A percentile compares a stretch with the other conserved stretches of the same genome.
These are phyloP conservation scores for Blumeria graminis DNA, from an alignment of 2,329 filamentous ascomycete species.

Conservation along the genomic window DNA sequence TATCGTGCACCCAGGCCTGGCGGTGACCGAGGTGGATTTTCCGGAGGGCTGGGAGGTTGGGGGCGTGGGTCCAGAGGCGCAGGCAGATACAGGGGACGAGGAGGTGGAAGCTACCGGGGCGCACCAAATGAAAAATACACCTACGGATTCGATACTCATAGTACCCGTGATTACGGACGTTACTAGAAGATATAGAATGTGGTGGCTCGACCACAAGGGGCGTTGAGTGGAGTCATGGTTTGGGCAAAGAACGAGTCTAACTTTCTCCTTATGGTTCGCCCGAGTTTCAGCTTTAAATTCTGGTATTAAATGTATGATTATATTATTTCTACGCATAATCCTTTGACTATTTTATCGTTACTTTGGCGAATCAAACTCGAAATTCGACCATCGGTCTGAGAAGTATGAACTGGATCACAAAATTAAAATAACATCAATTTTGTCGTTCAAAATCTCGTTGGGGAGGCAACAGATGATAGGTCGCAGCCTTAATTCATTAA, in stretches of 20 bases:
- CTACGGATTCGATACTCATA: conserved; percentile 5
- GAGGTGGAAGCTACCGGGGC: conserved; percentile 1
- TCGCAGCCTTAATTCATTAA: no score
- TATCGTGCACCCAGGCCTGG: conserved; percentile 13
- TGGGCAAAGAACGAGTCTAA: not conserved
- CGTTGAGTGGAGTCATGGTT: not conserved
- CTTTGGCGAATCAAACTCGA: no score
- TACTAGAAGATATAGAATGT: conserved; percentile 3
- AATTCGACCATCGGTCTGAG: no score
- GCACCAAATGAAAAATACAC: conserved; percentile 3
- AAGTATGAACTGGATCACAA: no score
- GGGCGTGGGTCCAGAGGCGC: conserved; percentile 1
- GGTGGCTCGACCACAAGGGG: not conserved
- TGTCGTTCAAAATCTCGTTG: no score
- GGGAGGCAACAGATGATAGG: no score
- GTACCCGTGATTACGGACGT: conserved; percentile 7
- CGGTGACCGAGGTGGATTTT: conserved; percentile 6
- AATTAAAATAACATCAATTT: no score
- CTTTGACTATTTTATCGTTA: no score
- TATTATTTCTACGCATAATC: not conserved
- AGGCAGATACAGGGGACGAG: not conserved
- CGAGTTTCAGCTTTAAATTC: not conserved
- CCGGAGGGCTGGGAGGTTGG: conserved; percentile 2
- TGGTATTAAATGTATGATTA: not conserved
- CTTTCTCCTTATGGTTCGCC: not conserved